These are phyloP conservation scores for Pseudopithomyces chartarum DNA, from an alignment of 2,329 filamentous ascomycete species.

Conservation along the genomic window DNA sequence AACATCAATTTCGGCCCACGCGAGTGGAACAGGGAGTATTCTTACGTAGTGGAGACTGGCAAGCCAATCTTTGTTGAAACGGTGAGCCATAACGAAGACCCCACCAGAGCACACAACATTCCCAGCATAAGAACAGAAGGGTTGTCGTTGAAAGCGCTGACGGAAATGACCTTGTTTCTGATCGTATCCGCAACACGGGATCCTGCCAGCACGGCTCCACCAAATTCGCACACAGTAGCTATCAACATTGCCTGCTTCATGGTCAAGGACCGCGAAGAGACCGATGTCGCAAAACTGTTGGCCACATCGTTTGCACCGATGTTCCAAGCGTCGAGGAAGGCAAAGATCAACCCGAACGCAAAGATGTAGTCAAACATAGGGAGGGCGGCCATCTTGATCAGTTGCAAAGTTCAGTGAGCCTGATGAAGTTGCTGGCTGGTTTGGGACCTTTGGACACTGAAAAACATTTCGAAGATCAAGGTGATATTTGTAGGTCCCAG, in stretches of 20 bases:
- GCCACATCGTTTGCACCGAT: conserved; percentile 85
- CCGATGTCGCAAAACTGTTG: conserved; percentile 81
- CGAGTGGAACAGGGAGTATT: not conserved
- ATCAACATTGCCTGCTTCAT: conserved; percentile 66
- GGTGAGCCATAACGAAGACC: conserved; percentile 71
- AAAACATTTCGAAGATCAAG: too few species aligned
- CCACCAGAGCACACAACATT: conserved; percentile 65
- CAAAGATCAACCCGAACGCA: conserved; percentile 76
- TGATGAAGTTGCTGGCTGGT: too few species aligned
- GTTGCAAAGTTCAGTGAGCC: too few species aligned
- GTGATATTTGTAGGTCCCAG: too few species aligned
- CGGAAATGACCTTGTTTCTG: conserved; percentile 69
- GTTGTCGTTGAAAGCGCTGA: conserved; percentile 51
- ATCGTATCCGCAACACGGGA: conserved; percentile 71
- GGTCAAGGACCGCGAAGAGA: conserved; percentile 77
- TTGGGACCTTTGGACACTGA: too few species aligned
- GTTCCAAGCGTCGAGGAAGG: conserved; percentile 77
- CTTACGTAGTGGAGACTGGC: not conserved
- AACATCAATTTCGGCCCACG: too few species aligned
- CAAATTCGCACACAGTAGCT: conserved; percentile 54
- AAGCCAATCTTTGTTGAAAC: not conserved
- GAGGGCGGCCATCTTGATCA: not conserved
- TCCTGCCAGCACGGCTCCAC: conserved; percentile 51
- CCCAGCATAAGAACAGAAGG: conserved; percentile 58
- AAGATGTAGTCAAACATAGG: conserved; percentile 69